Percentiles rank a stretch among this genome's conserved stretches.
phyloP scores from a whole-genome alignment of 352 stramenopile genomes.

The Phytopythium boreale region DNA sequence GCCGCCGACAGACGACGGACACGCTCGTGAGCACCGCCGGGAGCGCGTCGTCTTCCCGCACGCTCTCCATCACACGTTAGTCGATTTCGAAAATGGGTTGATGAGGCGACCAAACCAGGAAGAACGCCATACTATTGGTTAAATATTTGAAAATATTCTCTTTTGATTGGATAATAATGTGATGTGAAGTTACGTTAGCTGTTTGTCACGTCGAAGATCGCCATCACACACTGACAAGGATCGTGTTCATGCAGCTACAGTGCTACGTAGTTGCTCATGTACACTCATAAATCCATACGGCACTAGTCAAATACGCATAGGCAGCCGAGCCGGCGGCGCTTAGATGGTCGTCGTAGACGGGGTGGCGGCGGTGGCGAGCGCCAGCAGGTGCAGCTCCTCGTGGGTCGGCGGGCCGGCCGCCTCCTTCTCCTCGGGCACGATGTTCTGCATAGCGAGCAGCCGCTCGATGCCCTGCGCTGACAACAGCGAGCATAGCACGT shows the following conservation, averaged over 20 bases:
- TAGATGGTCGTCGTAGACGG: conserved; percentile 10
- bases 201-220: too few relatives aligned
- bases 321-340: neutral
- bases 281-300: too few relatives aligned
- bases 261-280: too few relatives aligned
- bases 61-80: neutral
- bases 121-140: too few relatives aligned
- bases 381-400: conserved; percentile 73
- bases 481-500: conserved; percentile 80
- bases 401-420: conserved; percentile 21
- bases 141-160: too few relatives aligned
- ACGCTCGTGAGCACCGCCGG: neutral
- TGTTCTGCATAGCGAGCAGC: conserved; percentile 59
- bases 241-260: too few relatives aligned
- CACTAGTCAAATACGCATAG: too few relatives aligned
- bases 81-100: neutral
- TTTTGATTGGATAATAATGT: too few relatives aligned
- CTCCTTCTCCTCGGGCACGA: conserved; percentile 32
- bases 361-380: conserved; percentile 33
- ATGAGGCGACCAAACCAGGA: too few relatives aligned
- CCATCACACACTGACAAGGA: too few relatives aligned
- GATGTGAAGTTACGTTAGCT: too few relatives aligned
- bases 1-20: neutral
- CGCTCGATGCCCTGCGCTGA: conserved; percentile 69
- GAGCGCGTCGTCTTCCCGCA: too few relatives aligned